phyloP scores from a whole-genome alignment of 163 green algal genomes.

The Scenedesmus sp. region DNA sequence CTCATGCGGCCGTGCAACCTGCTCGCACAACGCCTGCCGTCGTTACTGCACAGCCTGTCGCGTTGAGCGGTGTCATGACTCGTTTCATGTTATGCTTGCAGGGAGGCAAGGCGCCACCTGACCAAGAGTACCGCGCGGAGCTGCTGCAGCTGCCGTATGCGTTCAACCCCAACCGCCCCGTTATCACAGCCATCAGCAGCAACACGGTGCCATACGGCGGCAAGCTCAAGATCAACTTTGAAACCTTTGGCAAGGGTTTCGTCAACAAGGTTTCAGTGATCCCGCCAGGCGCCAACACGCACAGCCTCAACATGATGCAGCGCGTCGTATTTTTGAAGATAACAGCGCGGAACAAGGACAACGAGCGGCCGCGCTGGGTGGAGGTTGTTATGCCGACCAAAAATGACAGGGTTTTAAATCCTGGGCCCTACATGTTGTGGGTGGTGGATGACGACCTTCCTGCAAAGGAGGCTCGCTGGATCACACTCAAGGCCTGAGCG shows the following conservation, averaged over 20 bases:
- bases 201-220: conserved; percentile 14
- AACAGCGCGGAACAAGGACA: not conserved
- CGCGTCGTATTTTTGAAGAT: conserved; percentile 42
- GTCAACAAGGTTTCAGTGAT: conserved; percentile 23
- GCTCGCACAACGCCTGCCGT: not conserved
- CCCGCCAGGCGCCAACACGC: conserved; percentile 40
- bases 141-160: conserved; percentile 51
- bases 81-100: not conserved
- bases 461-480: conserved; percentile 48
- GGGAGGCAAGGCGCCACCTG: conserved; percentile 21
- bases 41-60: not conserved
- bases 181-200: conserved; percentile 28
- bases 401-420: conserved; percentile 33
- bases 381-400: conserved; percentile 9
- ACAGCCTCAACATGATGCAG: conserved; percentile 54
- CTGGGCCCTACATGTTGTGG: conserved; percentile 53
- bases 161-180: conserved; percentile 46
- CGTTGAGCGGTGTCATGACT: not conserved
- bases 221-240: conserved; percentile 27
- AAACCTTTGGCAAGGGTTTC: not conserved
- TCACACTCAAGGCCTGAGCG: conserved; percentile 5
- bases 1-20: not conserved
- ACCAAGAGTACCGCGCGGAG: conserved; percentile 55
- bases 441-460: conserved; percentile 24
- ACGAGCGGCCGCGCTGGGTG: not conserved